phyloP scores from a whole-genome alignment of 1,139 yeast genomes.

The Dujonia santamariae region DNA sequence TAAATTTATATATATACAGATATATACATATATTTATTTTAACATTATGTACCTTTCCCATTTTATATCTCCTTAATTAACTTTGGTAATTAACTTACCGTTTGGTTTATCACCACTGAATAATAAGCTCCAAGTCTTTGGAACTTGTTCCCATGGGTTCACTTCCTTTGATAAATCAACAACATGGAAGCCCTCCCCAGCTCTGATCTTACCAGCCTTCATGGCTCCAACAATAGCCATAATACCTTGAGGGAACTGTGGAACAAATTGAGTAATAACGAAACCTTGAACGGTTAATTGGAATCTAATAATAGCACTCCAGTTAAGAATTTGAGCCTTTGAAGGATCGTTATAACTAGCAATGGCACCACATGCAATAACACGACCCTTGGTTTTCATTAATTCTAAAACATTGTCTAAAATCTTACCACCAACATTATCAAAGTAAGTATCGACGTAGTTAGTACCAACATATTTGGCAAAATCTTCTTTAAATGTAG shows the following conservation, averaged over 20 bases:
- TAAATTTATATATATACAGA: no score
- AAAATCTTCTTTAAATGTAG: constrained; percentile 41
- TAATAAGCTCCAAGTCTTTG: constrained; percentile 27
- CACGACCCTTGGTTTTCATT: constrained; percentile 39
- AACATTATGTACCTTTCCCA: no score
- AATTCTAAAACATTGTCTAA: constrained; percentile 45
- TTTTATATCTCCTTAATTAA: constrained; percentile 11
- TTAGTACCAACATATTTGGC: constrained; percentile 42
- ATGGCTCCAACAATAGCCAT: constrained; percentile 29
- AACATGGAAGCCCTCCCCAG: constrained; percentile 21
- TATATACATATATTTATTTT: no score
- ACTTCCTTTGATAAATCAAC: constrained; percentile 23
- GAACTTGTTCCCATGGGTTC: constrained; percentile 23
- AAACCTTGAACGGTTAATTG: constrained; percentile 50
- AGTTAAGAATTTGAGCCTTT: constrained; percentile 31
- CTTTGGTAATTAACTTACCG: constrained; percentile 36
- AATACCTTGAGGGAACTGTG: constrained; percentile 34
- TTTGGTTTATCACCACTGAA: constrained; percentile 28
- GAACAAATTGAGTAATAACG: constrained; percentile 36
- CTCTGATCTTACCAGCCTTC: constrained; percentile 39
- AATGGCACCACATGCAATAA: constrained; percentile 63
- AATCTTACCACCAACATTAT: constrained; percentile 64
- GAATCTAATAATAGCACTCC: constrained; percentile 43
- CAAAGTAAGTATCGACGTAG: constrained; percentile 48
- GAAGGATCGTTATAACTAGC: constrained; percentile 51